Percentiles rank a stretch among this genome's conserved stretches.
Conservation (phyloP, 2,329 filamentous ascomycete species). For the Penicillium corylophilum region DNA sequence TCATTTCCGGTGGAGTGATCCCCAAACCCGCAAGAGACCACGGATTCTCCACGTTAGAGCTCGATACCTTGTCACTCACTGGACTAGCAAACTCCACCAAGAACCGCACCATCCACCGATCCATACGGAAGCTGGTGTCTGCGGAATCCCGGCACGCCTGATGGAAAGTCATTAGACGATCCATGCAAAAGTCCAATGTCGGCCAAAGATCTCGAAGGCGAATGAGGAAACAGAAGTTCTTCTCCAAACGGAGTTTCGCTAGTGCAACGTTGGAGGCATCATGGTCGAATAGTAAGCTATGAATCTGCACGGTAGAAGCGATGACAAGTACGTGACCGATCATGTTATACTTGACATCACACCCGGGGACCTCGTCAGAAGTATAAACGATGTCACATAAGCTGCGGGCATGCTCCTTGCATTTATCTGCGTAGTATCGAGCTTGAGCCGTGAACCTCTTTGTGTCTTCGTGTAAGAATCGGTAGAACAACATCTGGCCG, state of each 20-base stretch:
- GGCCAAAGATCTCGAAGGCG: constrained; percentile 45
- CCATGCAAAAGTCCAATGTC: constrained; percentile 39
- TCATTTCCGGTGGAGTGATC: not conserved
- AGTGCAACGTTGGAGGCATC: constrained; percentile 37
- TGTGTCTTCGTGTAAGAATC: constrained; percentile 41
- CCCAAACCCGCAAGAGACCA: constrained; percentile 2
- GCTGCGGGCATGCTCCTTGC: constrained; percentile 41
- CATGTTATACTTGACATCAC: constrained; percentile 46
- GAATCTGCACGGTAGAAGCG: constrained; percentile 49
- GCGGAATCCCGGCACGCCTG: constrained; percentile 40
- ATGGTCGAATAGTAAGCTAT: constrained; percentile 46
- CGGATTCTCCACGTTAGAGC: not conserved
- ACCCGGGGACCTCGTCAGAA: constrained; percentile 36
- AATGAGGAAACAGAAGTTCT: constrained; percentile 49
- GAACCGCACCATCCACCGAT: constrained; percentile 46
- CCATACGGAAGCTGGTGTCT: constrained; percentile 41
- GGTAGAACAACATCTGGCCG: constrained; percentile 50
- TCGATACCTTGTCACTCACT: constrained; percentile 5
- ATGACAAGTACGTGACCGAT: constrained; percentile 51
- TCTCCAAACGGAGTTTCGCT: constrained; percentile 41
- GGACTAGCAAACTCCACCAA: constrained; percentile 19
- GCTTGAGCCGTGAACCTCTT: constrained; percentile 12
- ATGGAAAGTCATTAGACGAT: constrained; percentile 44
- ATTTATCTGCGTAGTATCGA: constrained; percentile 39
- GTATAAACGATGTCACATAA: constrained; percentile 45